Conservation (phyloP, 768 basidiomycete species). For the Naganishia antarctica region DNA sequence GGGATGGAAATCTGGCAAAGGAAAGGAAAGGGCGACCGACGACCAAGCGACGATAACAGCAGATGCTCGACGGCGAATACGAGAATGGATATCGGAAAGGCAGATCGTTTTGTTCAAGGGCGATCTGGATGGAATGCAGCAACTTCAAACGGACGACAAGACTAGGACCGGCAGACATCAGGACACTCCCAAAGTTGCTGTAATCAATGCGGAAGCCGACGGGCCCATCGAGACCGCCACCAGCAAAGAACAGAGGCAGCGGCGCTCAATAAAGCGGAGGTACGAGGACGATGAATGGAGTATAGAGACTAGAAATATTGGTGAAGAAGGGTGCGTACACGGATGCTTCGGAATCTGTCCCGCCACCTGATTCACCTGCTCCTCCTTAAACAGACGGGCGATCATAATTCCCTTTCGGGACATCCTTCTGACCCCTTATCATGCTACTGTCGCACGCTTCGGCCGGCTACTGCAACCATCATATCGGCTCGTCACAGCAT, state of each 20-base stretch:
- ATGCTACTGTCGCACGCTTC: conserved; percentile 11
- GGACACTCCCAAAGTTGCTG: not conserved
- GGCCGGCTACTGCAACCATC: conserved; percentile 4
- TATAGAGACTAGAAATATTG: conserved; percentile 7
- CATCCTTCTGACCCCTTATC: conserved; percentile 13
- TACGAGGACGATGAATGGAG: conserved; percentile 20
- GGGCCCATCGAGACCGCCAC: conserved; percentile 7
- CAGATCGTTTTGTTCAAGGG: conserved; percentile 11
- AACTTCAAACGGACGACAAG: not conserved
- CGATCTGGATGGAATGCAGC: conserved; percentile 5
- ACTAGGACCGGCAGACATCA: too few species aligned
- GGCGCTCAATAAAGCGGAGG: conserved; percentile 5
- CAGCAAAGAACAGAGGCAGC: conserved; percentile 9
- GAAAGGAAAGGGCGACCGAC: not conserved
- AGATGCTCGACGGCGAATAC: not conserved
- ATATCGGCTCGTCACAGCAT: conserved; percentile 11
- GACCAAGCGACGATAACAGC: not conserved
- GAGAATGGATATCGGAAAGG: conserved; percentile 14
- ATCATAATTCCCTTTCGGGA: conserved; percentile 15
- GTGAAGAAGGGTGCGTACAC: conserved; percentile 4
- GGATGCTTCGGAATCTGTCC: too few species aligned
- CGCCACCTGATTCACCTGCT: not conserved
- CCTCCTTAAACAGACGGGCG: not conserved
- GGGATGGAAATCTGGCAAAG: not conserved
- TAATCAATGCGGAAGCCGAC: not conserved